These are phyloP conservation scores for Stachybotrys elegans DNA, from an alignment of 2,329 filamentous ascomycete genomes.

Conservation along the genomic window DNA sequence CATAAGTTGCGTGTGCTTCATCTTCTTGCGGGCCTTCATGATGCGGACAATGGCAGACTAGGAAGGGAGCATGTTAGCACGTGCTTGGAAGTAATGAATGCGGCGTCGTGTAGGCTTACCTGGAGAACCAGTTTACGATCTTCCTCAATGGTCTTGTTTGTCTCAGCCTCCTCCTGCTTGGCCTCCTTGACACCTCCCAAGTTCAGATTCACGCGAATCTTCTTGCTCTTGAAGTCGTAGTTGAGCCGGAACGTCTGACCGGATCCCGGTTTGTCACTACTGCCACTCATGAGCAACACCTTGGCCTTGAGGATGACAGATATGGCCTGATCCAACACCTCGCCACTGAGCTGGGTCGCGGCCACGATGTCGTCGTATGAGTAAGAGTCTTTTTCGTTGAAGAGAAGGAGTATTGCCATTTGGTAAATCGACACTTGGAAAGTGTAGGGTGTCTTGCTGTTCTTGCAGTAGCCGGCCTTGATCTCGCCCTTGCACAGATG, in stretches of 20 bases:
- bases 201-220: constrained; percentile 94
- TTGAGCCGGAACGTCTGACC: constrained; percentile 82
- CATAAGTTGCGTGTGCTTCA: constrained; percentile 95
- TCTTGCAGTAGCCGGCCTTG: constrained; percentile 87
- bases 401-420: constrained; percentile 91
- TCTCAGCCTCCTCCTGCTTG: constrained; percentile 94
- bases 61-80: constrained; percentile 16
- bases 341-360: constrained; percentile 72
- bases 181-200: constrained; percentile 91
- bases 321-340: constrained; percentile 82
- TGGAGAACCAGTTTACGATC: constrained; percentile 94
- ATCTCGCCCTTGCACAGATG: constrained; percentile 97
- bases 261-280: constrained; percentile 65
- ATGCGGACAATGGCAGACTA: constrained; percentile 98
- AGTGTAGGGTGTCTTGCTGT: constrained; percentile 84
- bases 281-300: constrained; percentile 68
- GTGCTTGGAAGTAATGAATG: neutral
- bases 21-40: constrained; percentile 98
- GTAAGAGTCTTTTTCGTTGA: constrained; percentile 85
- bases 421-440: constrained; percentile 98
- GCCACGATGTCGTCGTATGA: constrained; percentile 83
- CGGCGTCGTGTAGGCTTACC: constrained; percentile 63
- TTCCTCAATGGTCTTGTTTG: constrained; percentile 99
- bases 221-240: constrained; percentile 96
- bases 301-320: constrained; percentile 89